Conservation (phyloP, 352 stramenopile species). For the Globisporangium apiculatum region DNA sequence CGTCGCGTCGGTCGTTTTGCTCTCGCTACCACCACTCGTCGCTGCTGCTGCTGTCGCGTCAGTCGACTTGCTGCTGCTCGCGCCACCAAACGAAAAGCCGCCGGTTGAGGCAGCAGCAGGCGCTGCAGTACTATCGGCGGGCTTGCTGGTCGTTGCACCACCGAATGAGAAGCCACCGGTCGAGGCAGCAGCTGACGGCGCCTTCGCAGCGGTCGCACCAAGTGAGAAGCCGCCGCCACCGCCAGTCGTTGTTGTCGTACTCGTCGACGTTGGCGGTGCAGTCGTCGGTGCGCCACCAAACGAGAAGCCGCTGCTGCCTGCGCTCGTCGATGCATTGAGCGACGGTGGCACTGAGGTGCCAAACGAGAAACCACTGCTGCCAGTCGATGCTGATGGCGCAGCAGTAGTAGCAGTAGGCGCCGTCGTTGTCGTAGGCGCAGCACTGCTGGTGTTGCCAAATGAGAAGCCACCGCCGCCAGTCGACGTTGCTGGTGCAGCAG, state of each 20-base stretch:
- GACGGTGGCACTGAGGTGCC: neutral
- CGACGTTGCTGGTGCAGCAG: neutral
- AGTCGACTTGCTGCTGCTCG: neutral
- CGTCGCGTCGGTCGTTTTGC: neutral
- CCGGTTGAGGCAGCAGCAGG: neutral
- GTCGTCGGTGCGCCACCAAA: conserved; percentile 15
- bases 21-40: conserved; percentile 1
- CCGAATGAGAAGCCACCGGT: conserved; percentile 4
- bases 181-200: neutral
- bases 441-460: conserved; percentile 15
- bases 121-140: neutral
- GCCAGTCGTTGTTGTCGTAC: neutral
- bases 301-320: conserved; percentile 14
- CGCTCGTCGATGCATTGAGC: neutral
- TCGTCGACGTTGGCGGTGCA: neutral
- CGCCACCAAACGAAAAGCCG: conserved; percentile 1
- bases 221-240: neutral
- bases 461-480: conserved; percentile 14
- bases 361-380: conserved; percentile 23
- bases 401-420: neutral
- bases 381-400: neutral
- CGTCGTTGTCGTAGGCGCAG: neutral
- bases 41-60: neutral
- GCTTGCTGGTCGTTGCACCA: no score
- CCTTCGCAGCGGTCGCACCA: conserved; percentile 4